phyloP scores from a whole-genome alignment of 306 rosid species.

The Fagus crenata region DNA sequence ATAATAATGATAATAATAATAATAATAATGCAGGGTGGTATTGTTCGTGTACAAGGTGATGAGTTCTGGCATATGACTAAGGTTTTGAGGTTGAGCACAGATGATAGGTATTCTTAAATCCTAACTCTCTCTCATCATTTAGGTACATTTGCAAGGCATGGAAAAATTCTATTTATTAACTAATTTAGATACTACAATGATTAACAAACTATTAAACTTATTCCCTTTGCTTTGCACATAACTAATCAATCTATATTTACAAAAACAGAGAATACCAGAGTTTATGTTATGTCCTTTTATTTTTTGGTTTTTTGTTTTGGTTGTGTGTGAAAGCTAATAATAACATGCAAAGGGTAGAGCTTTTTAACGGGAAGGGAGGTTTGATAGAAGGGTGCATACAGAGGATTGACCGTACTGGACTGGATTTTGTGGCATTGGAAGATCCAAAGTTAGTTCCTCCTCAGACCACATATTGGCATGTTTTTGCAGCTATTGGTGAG shows the following conservation, averaged over 20 bases:
- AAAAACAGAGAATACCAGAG: no score
- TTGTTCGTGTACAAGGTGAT: conserved; percentile 71
- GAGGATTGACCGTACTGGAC: conserved; percentile 54
- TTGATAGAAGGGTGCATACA: conserved; percentile 72
- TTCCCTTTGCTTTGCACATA: no score
- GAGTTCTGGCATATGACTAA: conserved; percentile 96
- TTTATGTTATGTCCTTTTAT: no score
- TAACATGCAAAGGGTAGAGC: conserved; percentile 80
- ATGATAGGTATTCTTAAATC: conserved; percentile 66
- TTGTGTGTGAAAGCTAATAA: background rate
- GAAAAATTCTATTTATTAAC: no score
- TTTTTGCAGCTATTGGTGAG: conserved; percentile 77
- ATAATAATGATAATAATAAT: no score
- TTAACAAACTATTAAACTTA: no score
- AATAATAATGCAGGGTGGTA: conserved; percentile 57
- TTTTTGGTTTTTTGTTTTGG: no score
- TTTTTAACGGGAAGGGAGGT: conserved; percentile 88
- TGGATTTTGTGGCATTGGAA: conserved; percentile 70
- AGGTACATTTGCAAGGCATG: no score
- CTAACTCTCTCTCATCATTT: background rate
- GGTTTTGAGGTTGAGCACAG: conserved; percentile 67
- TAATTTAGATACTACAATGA: no score
- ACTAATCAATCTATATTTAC: no score
- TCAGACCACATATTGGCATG: conserved; percentile 68
- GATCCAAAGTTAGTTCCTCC: conserved; percentile 63